These are phyloP conservation scores for Apocynum venetum DNA, from an alignment of 257 asterid genomes.

Conservation along the genomic window DNA sequence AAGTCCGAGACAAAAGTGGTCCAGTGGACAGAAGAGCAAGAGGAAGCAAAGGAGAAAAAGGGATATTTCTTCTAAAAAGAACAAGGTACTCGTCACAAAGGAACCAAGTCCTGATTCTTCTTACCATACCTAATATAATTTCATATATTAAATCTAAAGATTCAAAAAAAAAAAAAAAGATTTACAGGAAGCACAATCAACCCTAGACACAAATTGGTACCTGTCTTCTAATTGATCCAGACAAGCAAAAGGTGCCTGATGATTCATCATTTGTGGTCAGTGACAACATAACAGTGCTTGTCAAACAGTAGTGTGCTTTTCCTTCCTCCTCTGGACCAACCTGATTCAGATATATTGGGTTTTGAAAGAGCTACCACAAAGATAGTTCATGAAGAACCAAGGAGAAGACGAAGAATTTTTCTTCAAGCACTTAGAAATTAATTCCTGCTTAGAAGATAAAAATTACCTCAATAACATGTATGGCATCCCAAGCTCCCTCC, in stretches of 20 bases:
- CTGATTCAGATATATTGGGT: conserved; percentile 28
- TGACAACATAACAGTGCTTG: conserved; percentile 93
- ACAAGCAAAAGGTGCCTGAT: conserved; percentile 82
- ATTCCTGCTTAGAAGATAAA: conserved; percentile 4
- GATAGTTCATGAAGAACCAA: neutral
- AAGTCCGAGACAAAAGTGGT: neutral
- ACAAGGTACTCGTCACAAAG: neutral
- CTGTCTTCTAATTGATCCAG: conserved; percentile 99
- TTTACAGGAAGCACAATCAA: neutral
- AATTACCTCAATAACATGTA: conserved; percentile 91
- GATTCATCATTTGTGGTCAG: conserved; percentile 82
- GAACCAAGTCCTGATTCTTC: neutral
- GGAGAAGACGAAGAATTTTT: conserved; percentile 13
- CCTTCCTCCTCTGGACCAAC: conserved; percentile 80
- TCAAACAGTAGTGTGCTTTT: conserved; percentile 74
- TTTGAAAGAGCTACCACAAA: neutral
- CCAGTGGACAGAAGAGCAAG: neutral
- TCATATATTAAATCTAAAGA: neutral
- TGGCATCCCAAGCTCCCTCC: conserved; percentile 99
- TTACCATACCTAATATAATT: neutral
- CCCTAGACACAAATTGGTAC: conserved; percentile 27
- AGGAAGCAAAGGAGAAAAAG: neutral
- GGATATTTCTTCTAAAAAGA: neutral
- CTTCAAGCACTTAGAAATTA: neutral
- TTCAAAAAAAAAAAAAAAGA: too few relatives aligned